Conservation (phyloP, 495 filamentous ascomycete species). For the Penicillium bovifimosum region DNA sequence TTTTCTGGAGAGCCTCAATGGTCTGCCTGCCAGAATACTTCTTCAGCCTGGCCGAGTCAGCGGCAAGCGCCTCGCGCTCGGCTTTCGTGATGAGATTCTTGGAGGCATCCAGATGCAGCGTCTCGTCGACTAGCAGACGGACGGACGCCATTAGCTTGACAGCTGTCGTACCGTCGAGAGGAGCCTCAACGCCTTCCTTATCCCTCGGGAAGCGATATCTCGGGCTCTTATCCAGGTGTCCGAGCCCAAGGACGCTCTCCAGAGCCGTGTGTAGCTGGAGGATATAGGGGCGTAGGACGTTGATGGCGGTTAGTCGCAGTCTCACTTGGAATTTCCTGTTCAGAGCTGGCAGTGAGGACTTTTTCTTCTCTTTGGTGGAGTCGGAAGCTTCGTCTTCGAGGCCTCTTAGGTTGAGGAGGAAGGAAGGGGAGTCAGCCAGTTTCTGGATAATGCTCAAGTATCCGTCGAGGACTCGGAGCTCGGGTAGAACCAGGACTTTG, state of each 20-base stretch:
- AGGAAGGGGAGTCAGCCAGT: constrained; percentile 24
- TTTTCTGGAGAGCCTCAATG: constrained; percentile 7
- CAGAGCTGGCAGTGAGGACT: constrained; percentile 8
- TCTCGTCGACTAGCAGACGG: constrained; percentile 27
- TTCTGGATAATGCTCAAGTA: constrained; percentile 26
- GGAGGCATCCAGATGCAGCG: constrained; percentile 20
- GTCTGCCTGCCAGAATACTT: constrained; percentile 28
- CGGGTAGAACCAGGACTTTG: constrained; percentile 27
- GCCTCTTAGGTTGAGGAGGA: constrained; percentile 28
- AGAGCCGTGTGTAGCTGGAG: constrained; percentile 29
- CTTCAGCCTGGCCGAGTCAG: constrained; percentile 24
- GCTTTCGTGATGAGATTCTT: constrained; percentile 23
- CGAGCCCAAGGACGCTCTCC: background rate
- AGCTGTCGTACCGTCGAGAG: constrained; percentile 10
- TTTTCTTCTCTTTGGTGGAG: background rate
- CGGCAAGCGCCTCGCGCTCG: constrained; percentile 18
- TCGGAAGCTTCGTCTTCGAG: constrained; percentile 14
- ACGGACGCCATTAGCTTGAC: constrained; percentile 24
- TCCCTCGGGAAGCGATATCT: background rate
- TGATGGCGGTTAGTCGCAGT: constrained; percentile 21
- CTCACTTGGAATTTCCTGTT: constrained; percentile 26
- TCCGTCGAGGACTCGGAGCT: constrained; percentile 26
- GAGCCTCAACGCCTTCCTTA: no score
- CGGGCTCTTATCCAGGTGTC: no score
- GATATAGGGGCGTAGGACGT: constrained; percentile 25